phyloP scores from a whole-genome alignment of 768 basidiomycete genomes.

The Boletus subcaerulescens region DNA sequence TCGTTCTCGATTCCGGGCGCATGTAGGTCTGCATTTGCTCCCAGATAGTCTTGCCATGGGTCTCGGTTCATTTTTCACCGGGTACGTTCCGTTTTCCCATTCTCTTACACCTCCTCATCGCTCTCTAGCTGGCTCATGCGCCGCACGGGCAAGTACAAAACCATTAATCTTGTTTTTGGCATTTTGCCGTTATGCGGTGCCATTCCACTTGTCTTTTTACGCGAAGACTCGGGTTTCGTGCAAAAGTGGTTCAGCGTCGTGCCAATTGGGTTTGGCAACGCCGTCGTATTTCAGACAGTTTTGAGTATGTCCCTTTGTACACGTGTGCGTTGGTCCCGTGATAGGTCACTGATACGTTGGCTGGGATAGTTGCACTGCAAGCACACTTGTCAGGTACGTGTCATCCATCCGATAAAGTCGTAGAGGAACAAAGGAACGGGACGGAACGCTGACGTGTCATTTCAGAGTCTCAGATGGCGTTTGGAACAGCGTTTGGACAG shows the following conservation, averaged over 20 bases:
- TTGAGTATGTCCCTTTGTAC: background rate
- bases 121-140: conserved; percentile 44
- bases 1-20: background rate
- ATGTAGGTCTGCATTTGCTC: conserved; percentile 44
- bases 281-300: conserved; percentile 8
- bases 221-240: conserved; percentile 21
- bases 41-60: conserved; percentile 52
- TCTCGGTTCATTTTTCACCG: conserved; percentile 49
- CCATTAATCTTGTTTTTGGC: conserved; percentile 47
- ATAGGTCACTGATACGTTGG: background rate
- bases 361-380: background rate
- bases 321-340: background rate
- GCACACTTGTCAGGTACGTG: conserved; percentile 1
- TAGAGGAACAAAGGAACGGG: too few species aligned
- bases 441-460: background rate
- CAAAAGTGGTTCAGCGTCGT: conserved; percentile 22
- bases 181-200: conserved; percentile 46
- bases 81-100: conserved; percentile 23
- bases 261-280: background rate
- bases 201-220: conserved; percentile 32
- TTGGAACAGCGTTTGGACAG: conserved; percentile 25
- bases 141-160: conserved; percentile 49
- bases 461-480: conserved; percentile 19
- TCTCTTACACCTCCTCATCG: background rate
- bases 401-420: too few species aligned